These are phyloP conservation scores for Curvularia lunata DNA, from an alignment of 2,329 filamentous ascomycete species.

Conservation along the genomic window DNA sequence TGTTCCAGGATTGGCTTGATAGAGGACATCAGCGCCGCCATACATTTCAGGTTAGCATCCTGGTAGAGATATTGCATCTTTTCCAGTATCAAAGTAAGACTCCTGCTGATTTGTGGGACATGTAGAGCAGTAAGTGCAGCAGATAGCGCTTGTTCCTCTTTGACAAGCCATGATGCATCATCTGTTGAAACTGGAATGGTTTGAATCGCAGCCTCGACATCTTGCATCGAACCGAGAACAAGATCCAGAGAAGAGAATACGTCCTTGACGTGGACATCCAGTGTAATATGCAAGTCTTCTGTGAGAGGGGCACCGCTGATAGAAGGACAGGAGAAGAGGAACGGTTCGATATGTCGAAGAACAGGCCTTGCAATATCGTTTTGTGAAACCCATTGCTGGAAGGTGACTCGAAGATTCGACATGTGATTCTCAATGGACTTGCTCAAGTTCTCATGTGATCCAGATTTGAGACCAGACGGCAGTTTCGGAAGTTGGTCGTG, in stretches of 20 bases:
- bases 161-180: constrained; percentile 67
- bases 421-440: constrained; percentile 23
- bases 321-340: constrained; percentile 56
- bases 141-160: constrained; percentile 49
- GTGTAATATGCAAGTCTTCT: constrained; percentile 12
- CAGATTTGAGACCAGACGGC: constrained; percentile 37
- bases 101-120: constrained; percentile 60
- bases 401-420: constrained; percentile 22
- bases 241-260: constrained; percentile 73
- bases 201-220: constrained; percentile 64
- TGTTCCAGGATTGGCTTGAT: constrained; percentile 75
- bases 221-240: constrained; percentile 80
- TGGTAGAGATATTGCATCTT: constrained; percentile 55
- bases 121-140: constrained; percentile 65
- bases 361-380: constrained; percentile 35
- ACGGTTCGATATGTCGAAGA: constrained; percentile 69
- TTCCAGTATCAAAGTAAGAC: constrained; percentile 54
- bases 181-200: constrained; percentile 65
- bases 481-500: constrained; percentile 33
- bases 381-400: constrained; percentile 27
- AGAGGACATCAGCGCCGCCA: constrained; percentile 65
- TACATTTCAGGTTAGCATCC: constrained; percentile 51
- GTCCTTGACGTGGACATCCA: constrained; percentile 60
- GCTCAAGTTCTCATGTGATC: constrained; percentile 22
- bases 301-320: constrained; percentile 2